Conservation (phyloP, 75 land plant genomes). For the Pinus taeda region DNA sequence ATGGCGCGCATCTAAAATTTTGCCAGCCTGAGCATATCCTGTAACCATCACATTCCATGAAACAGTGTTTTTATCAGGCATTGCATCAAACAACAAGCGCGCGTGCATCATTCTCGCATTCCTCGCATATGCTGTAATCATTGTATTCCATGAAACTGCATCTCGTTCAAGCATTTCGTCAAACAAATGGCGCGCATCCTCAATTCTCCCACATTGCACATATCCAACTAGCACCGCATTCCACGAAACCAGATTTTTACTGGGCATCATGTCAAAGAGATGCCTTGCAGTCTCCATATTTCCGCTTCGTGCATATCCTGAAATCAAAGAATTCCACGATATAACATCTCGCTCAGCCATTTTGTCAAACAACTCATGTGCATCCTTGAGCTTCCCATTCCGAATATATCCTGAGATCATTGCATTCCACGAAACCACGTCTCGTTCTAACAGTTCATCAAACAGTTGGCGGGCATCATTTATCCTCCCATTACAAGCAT, state of each 20-base stretch:
- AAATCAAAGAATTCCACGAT: constrained; percentile 14
- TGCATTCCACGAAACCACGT: constrained; percentile 13
- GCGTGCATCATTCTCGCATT: constrained; percentile 12
- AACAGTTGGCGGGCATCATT: constrained; percentile 4
- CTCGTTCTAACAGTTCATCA: constrained; percentile 9
- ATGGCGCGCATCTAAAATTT: constrained; percentile 7
- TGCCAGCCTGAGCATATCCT: constrained; percentile 13
- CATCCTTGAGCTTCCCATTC: neutral
- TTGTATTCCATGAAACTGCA: constrained; percentile 1
- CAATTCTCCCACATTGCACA: neutral
- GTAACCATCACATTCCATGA: constrained; percentile 24
- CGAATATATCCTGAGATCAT: constrained; percentile 6
- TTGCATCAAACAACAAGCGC: constrained; percentile 22
- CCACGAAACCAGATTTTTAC: neutral
- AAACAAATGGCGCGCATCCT: neutral
- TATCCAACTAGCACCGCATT: neutral
- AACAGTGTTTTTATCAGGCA: constrained; percentile 24
- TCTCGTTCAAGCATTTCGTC: neutral
- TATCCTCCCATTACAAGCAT: constrained; percentile 3
- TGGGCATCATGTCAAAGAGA: neutral
- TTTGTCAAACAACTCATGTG: constrained; percentile 7
- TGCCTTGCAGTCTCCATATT: neutral
- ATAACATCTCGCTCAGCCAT: constrained; percentile 9
- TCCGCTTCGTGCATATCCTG: constrained; percentile 10
- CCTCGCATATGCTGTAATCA: neutral